Base-by-base conservation (phyloP, 2,329 filamentous ascomycete genomes). In the Cercospora sojina region DNA sequence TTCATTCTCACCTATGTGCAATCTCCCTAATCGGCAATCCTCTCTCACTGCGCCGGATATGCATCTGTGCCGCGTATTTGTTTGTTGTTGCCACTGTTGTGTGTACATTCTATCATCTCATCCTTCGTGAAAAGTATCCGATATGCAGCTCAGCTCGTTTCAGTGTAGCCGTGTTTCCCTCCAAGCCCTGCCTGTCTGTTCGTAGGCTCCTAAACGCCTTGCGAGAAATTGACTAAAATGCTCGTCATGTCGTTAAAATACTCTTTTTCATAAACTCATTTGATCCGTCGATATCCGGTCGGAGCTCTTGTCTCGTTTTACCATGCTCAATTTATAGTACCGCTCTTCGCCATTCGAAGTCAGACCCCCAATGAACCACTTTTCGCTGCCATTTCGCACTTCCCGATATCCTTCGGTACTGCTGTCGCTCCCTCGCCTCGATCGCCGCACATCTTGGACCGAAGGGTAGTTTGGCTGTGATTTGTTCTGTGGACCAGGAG, bases 361-460 rank as follows among this genome's bases (percentile, higher is more conserved):
- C 74, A 90, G 82, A 6, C 91, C 91, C 23, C 91, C 91, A 63
- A 93, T 91, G 74, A 93, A 93, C 89, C 90, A 92, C 79, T 91
- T 92, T 70, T 93, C 91, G 1, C 86, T 85, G 67, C 92, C 90
- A 0, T 86, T 85, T 3, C 89, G 88, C 38, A 88, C 88, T 68
- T 93, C 90, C 61, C 90, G 83, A 77, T 93, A 93, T 1, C 90
- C 91, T 73, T 93, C 91, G 62, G 85, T 88, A 69, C 87, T 90
- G 78, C 88, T 91, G 72, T 93, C 90, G 71, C 89, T 92, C 27
- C 90, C 91, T 64, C 91, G 83, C 64, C 90, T 74, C 64, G 78
- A 69, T 27, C 71, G 69, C 49, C 75, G 67, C 16, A 74, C 71
- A 27, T 77, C 75, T 65, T 75, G 73, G 2, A 69, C 68, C 29